Evolutionary conservation across 2,329 filamentous ascomycete genomes (phyloP).

Genomic region (Venturiaceae sp.): DNA sequence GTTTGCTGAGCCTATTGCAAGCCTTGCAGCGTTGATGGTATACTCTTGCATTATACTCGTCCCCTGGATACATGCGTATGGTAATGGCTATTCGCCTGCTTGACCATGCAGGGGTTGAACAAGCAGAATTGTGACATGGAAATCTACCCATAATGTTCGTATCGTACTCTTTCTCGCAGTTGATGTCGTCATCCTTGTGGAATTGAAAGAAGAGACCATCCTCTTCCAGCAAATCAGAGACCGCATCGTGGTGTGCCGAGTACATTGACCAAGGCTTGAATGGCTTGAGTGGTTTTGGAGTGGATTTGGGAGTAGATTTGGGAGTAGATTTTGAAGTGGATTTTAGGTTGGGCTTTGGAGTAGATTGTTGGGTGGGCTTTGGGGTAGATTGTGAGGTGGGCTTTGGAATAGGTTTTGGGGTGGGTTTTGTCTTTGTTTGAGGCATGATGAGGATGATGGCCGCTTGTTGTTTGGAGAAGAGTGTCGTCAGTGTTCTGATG

Average conservation of each 20-base stretch:
- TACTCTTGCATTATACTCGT: conserved; percentile 34
- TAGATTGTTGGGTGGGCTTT: too few relatives aligned
- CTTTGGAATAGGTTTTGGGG: not conserved
- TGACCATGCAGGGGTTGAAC: conserved; percentile 23
- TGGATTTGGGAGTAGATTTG: too few relatives aligned
- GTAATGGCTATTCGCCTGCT: conserved; percentile 33
- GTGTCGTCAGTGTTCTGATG: not conserved
- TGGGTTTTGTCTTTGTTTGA: not conserved
- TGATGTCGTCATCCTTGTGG: conserved; percentile 18
- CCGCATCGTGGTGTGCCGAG: conserved; percentile 20
- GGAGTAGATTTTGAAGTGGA: too few relatives aligned
- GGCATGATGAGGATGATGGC: conserved; percentile 3
- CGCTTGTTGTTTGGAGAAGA: conserved; percentile 7
- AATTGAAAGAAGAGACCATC: conserved; percentile 23
- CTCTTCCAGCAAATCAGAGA: conserved; percentile 20
- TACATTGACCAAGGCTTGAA: too few relatives aligned
- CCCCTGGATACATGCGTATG: conserved; percentile 28
- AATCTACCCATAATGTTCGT: conserved; percentile 35
- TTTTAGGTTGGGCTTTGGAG: too few relatives aligned
- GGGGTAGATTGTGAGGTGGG: too few relatives aligned
- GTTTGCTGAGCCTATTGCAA: conserved; percentile 25
- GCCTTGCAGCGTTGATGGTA: conserved; percentile 32
- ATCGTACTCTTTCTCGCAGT: conserved; percentile 20
- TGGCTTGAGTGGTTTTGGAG: conserved; percentile 9
- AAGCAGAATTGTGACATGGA: conserved; percentile 23